phyloP scores from a whole-genome alignment of 2,329 filamentous ascomycete genomes.

The Fonsecaea multimorphosa region DNA sequence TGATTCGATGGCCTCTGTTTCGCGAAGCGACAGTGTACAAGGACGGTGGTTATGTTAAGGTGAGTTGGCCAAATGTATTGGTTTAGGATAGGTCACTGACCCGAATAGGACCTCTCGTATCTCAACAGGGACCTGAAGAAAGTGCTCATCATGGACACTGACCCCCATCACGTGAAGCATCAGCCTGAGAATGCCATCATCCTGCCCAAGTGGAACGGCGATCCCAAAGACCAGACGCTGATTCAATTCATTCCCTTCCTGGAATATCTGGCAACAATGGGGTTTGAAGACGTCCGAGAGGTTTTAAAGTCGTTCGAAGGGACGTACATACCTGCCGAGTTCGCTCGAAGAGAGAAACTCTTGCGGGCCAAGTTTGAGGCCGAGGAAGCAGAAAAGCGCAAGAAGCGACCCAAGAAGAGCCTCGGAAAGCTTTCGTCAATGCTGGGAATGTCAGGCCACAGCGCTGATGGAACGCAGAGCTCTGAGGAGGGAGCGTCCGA shows the following conservation, averaged over 20 bases:
- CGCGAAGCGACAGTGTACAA: slow-evolving; percentile 97
- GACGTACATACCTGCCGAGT: slow-evolving; percentile 86
- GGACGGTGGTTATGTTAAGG: slow-evolving; percentile 95
- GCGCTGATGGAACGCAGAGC: slow-evolving; percentile 64
- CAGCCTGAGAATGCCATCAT: slow-evolving; percentile 98
- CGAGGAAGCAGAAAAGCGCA: slow-evolving; percentile 67
- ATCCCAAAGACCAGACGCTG: slow-evolving; percentile 81
- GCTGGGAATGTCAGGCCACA: slow-evolving; percentile 75
- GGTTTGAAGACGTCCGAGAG: slow-evolving; percentile 82
- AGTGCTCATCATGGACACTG: slow-evolving; percentile 91
- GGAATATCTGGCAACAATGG: slow-evolving; percentile 95
- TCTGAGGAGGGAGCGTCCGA: slow-evolving; percentile 64
- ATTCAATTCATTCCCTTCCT: slow-evolving; percentile 93
- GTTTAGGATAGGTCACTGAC: slow-evolving; percentile 38
- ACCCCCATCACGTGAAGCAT: slow-evolving; percentile 77
- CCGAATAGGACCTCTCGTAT: slow-evolving; percentile 83
- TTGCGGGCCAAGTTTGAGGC: slow-evolving; percentile 80
- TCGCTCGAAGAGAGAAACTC: slow-evolving; percentile 83
- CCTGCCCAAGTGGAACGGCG: slow-evolving; percentile 86
- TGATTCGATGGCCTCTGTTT: slow-evolving; percentile 94
- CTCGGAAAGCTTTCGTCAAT: slow-evolving; percentile 72
- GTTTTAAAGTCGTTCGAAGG: slow-evolving; percentile 88
- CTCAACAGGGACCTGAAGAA: slow-evolving; percentile 95
- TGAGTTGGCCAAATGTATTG: slow-evolving; percentile 49
- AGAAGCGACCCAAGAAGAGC: slow-evolving; percentile 65